Conservation (phyloP, 1,284 basidiomycete species). For the Takashimella tepidaria region DNA sequence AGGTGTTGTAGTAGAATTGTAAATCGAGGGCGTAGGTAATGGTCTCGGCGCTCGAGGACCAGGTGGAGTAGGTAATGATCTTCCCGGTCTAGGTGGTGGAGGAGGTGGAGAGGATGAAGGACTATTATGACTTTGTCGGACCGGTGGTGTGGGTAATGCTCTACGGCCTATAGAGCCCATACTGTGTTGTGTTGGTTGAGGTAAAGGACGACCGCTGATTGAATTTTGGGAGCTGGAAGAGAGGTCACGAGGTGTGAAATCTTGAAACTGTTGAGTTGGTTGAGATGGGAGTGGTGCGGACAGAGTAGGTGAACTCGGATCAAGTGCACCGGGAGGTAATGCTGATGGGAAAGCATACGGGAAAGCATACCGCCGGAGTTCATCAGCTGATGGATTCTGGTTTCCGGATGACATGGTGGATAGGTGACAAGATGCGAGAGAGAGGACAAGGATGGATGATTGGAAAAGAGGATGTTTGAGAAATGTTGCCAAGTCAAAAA, state of each 20-base stretch:
- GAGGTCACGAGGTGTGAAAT: not conserved
- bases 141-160: not conserved
- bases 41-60: not conserved
- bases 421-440: not conserved
- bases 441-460: not conserved
- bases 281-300: not conserved
- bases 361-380: not conserved
- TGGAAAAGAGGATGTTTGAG: not conserved
- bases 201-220: not conserved
- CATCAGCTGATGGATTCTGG: not conserved
- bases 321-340: constrained; percentile 7
- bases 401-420: not conserved
- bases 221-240: not conserved
- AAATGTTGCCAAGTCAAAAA: too few relatives aligned
- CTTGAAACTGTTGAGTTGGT: too few relatives aligned
- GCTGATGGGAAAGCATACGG: not conserved
- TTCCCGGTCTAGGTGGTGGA: not conserved
- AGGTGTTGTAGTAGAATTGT: not conserved
- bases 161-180: not conserved
- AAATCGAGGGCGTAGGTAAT: not conserved
- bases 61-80: not conserved
- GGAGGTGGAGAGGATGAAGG: not conserved
- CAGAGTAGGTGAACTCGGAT: not conserved
- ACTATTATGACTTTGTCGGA: not conserved
- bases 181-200: not conserved